These are phyloP conservation scores for Eimeria falciformis DNA, from an alignment of 169 alveolate genomes.

Conservation along the genomic window DNA sequence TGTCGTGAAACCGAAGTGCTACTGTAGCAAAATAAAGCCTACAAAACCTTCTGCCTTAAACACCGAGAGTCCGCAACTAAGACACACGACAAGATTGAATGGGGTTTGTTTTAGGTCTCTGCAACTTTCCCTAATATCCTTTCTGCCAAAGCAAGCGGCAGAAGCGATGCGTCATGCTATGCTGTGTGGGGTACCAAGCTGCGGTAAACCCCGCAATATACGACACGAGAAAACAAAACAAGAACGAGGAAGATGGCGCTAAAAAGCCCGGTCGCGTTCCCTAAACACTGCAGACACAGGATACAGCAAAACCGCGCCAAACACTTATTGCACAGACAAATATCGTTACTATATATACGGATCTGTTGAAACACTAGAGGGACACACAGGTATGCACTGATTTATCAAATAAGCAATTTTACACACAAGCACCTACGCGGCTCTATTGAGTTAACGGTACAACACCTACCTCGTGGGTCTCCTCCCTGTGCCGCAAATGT, in stretches of 20 bases:
- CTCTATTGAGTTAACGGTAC: not conserved
- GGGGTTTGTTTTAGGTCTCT: too few species aligned
- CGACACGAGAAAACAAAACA: not conserved
- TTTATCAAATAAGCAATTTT: not conserved
- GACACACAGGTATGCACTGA: not conserved
- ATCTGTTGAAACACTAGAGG: not conserved
- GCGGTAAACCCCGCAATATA: not conserved
- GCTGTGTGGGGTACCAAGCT: not conserved
- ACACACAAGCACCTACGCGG: not conserved
- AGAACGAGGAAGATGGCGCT: not conserved
- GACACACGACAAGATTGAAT: too few species aligned
- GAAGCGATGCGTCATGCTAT: too few species aligned
- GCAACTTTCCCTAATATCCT: too few species aligned
- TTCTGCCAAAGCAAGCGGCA: too few species aligned
- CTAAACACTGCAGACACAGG: conserved; percentile 52
- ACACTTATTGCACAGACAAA: not conserved
- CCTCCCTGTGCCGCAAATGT: conserved; percentile 82
- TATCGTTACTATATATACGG: not conserved
- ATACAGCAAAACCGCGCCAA: not conserved
- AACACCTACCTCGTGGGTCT: conserved; percentile 79
- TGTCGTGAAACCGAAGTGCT: too few species aligned
- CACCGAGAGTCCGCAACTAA: too few species aligned
- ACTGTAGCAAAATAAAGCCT: too few species aligned
- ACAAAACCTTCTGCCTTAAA: too few species aligned
- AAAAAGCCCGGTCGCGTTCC: conserved; percentile 64